phyloP scores from a whole-genome alignment of 2,329 filamentous ascomycete genomes.

The Tolypocladium pustulatum region DNA sequence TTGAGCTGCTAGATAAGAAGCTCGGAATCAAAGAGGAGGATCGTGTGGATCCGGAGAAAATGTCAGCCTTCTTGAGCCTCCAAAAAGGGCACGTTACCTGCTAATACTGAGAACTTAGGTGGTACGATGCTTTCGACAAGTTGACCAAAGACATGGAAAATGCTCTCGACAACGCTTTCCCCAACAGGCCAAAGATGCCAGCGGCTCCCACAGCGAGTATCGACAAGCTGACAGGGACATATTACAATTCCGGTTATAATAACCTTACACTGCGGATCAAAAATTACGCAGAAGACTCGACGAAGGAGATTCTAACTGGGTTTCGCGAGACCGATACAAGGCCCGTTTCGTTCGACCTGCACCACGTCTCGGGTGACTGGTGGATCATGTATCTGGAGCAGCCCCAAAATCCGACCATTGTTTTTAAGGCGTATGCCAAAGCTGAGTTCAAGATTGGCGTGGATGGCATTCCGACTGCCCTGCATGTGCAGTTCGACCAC shows the following conservation, averaged over 20 bases:
- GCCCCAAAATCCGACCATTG: background rate
- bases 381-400: constrained; percentile 12
- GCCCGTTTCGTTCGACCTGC: constrained; percentile 5
- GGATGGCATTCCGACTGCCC: background rate
- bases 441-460: background rate
- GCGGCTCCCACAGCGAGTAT: background rate
- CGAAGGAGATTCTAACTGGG: constrained; percentile 10
- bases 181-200: background rate
- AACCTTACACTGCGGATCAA: background rate
- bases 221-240: background rate
- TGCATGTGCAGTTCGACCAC: background rate
- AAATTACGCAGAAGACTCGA: constrained; percentile 6
- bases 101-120: background rate
- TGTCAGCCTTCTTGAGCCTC: constrained; percentile 1
- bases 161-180: background rate
- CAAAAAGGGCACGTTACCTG: background rate
- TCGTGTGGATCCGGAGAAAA: constrained; percentile 9
- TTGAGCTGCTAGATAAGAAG: constrained; percentile 19
- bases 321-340: constrained; percentile 9
- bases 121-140: background rate
- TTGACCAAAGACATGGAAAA: background rate
- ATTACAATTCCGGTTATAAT: background rate
- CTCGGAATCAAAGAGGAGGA: constrained; percentile 10
- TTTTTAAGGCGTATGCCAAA: background rate
- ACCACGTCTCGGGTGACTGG: constrained; percentile 17